These are phyloP conservation scores for Lanmaoa pseudosensibilis DNA, from an alignment of 768 basidiomycete genomes.

Conservation along the genomic window DNA sequence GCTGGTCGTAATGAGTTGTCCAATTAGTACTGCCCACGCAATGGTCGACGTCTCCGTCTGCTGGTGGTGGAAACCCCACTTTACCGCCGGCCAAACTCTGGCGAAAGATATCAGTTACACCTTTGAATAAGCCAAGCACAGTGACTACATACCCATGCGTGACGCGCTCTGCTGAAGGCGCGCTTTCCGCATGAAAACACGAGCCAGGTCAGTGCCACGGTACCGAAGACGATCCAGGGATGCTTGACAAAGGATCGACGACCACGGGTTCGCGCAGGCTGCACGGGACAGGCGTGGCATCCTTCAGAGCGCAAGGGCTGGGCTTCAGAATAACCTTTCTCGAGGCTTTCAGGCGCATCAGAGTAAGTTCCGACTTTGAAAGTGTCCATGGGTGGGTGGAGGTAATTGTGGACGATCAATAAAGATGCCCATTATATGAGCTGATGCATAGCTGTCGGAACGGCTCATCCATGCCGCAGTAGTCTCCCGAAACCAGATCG, in stretches of 20 bases:
- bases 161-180: neutral
- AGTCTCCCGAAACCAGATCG: too few species aligned
- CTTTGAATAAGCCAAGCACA: neutral
- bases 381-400: conserved; percentile 14
- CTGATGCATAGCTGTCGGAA: neutral
- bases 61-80: neutral
- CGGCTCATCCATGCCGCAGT: neutral
- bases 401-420: neutral
- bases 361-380: conserved; percentile 5
- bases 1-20: conserved; percentile 25
- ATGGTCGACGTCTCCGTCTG: conserved; percentile 3
- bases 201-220: conserved; percentile 15
- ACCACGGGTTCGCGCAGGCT: neutral
- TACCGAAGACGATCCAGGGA: conserved; percentile 5
- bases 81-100: conserved; percentile 8
- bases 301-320: conserved; percentile 2
- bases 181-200: conserved; percentile 5
- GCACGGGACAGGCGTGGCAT: neutral
- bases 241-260: conserved; percentile 11
- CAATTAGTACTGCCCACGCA: conserved; percentile 23
- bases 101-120: neutral
- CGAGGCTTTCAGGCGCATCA: conserved; percentile 9
- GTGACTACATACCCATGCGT: conserved; percentile 10
- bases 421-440: neutral
- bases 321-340: conserved; percentile 18